Evolutionary conservation across 1,139 yeast species (phyloP), one percentile per base, ranked within the genome.

Genomic region (Saccharomyces hybrid): DNA sequence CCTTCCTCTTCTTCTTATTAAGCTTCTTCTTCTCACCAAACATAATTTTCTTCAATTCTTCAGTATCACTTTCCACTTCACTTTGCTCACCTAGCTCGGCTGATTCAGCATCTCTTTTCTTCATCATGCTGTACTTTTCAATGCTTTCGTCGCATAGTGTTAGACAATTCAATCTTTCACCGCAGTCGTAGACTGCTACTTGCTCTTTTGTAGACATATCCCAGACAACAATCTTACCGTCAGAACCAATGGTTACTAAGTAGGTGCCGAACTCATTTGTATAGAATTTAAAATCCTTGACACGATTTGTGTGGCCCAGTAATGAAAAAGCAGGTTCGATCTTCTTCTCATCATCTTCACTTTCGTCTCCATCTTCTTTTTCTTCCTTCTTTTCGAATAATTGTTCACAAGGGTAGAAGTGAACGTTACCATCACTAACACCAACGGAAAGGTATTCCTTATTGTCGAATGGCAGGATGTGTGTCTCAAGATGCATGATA

Each of bases 221-320:
- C 97, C 98, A 93, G 2, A 93, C 84, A 13, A 91, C 96, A 54
- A 93, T 84, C 64, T 82, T 86, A 44, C 99, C 98, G 69, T 93
- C 98, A 0, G 97, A 88, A 0, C 97, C 88, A 11, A 90, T 89
- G 2, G 96, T 86, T 1, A 88, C 78, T 68, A 95, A 73, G 65
- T 79, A 85, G 5, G 79, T 69, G 34, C 72, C 72, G 51, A 74
- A 77, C 1, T 64, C 66, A 57, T 81, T 76, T 55, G 73, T 72
- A 64, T 78, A 81, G 55, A 83, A 75, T 11, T 82, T 74, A 60
- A 91, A 75, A 60, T 84, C 95, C 70, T 93, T 93, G 54, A 93
- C 86, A 69, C 99, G 83, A 59, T 81, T 82, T 14, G 93, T 80
- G 68, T 93, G 98, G 0, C 97, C 97, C 53, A 78, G 79, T 38